These are phyloP conservation scores for Stephanodiscus triporus DNA, from an alignment of 108 stramenopile species.

Conservation along the genomic window DNA sequence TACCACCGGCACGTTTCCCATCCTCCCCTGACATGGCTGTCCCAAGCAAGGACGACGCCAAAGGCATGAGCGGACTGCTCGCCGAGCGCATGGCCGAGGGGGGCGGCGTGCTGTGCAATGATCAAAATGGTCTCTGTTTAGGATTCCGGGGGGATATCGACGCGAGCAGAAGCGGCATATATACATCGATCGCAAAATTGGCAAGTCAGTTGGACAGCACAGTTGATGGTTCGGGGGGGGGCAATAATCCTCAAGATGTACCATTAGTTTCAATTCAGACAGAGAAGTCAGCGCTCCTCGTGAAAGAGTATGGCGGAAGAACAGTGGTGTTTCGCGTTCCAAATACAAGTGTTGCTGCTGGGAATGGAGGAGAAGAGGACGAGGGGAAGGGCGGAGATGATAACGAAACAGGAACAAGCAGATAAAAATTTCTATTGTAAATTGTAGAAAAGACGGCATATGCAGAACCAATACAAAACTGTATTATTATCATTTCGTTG, in stretches of 20 bases:
- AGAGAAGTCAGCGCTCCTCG: slow-evolving; percentile 51
- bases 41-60: neutral
- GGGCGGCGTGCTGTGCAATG: slow-evolving; percentile 62
- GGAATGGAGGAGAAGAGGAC: neutral
- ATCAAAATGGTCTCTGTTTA: slow-evolving; percentile 64
- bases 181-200: slow-evolving; percentile 60
- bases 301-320: slow-evolving; percentile 75
- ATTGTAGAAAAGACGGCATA: neutral
- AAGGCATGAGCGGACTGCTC: slow-evolving; percentile 24
- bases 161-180: slow-evolving; percentile 51
- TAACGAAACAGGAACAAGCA: neutral
- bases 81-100: slow-evolving; percentile 35
- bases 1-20: neutral
- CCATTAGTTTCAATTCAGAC: slow-evolving; percentile 74
- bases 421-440: neutral
- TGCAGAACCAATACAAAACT: neutral
- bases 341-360: neutral
- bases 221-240: slow-evolving; percentile 22
- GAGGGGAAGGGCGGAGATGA: neutral
- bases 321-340: slow-evolving; percentile 69
- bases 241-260: slow-evolving; percentile 14
- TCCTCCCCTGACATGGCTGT: neutral
- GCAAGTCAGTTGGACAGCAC: slow-evolving; percentile 55
- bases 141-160: slow-evolving; percentile 55
- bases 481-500: neutral